Percentiles rank a stretch among this genome's conserved stretches.
phyloP scores from a whole-genome alignment of 208 protist species.

The Polymyxa betae region DNA sequence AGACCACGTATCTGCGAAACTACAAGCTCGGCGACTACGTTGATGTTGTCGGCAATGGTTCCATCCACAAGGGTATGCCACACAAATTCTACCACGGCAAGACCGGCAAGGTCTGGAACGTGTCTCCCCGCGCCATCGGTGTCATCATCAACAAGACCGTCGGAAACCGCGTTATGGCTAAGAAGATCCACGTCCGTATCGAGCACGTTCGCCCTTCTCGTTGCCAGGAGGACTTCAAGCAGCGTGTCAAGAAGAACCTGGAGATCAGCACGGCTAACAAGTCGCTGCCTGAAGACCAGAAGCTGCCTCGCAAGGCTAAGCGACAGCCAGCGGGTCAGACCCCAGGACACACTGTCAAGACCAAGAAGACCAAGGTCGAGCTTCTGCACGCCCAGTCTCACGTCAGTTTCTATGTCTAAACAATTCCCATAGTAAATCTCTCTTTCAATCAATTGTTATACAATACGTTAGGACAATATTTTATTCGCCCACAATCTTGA shows the following conservation, averaged over 20 bases:
- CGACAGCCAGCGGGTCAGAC: background rate
- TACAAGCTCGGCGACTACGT: constrained; percentile 99
- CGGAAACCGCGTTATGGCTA: constrained; percentile 93
- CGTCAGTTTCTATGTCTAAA: constrained; percentile 47
- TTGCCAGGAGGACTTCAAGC: constrained; percentile 81
- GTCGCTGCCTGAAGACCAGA: background rate
- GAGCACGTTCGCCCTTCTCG: constrained; percentile 95
- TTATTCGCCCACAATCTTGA: background rate
- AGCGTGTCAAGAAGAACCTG: constrained; percentile 71
- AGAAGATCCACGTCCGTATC: constrained; percentile 99
- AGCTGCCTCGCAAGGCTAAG: background rate
- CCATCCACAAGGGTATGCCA: constrained; percentile 99
- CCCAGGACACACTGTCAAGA: constrained; percentile 43
- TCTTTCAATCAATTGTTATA: background rate
- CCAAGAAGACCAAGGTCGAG: constrained; percentile 20
- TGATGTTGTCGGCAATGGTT: constrained; percentile 94
- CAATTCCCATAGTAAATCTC: background rate
- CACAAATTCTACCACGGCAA: constrained; percentile 99
- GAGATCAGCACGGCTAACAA: constrained; percentile 19
- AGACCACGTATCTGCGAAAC: constrained; percentile 90
- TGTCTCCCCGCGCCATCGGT: constrained; percentile 96
- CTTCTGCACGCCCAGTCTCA: constrained; percentile 23
- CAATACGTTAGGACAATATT: background rate
- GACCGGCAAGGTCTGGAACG: constrained; percentile 99
- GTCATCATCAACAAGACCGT: constrained; percentile 99